A percentile compares a stretch with the other conserved stretches of the same genome.
Conservation (phyloP, 306 rosid species). For the Neltuma alba region DNA sequence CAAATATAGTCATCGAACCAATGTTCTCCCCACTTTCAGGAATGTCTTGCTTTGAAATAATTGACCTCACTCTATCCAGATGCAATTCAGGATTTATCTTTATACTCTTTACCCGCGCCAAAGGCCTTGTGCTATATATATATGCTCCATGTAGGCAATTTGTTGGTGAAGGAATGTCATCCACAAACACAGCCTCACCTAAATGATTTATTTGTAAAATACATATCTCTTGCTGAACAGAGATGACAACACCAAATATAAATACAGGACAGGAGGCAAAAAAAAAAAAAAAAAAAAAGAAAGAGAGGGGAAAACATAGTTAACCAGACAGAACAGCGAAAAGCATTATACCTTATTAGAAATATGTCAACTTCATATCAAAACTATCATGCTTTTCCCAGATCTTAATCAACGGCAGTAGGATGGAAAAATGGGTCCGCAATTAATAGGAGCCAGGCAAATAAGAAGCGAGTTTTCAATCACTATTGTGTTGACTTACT, state of each 20-base stretch:
- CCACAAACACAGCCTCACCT: conserved; percentile 96
- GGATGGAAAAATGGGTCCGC: background rate
- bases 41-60: conserved; percentile 76
- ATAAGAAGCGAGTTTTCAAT: background rate
- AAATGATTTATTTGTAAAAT: conserved; percentile 37
- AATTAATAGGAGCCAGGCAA: background rate
- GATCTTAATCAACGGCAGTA: background rate
- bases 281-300: background rate
- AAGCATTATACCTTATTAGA: background rate
- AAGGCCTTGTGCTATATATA: conserved; percentile 72
- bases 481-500: conserved; percentile 7
- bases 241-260: conserved; percentile 12
- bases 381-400: background rate
- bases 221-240: conserved; percentile 21
- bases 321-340: background rate
- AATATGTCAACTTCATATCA: background rate
- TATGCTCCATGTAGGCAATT: conserved; percentile 82
- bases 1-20: conserved; percentile 68
- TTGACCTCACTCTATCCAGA: conserved; percentile 55
- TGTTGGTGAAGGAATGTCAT: conserved; percentile 87
- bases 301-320: conserved; percentile 8
- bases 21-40: conserved; percentile 71
- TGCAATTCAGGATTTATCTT: conserved; percentile 47
- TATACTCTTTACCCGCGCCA: conserved; percentile 72
- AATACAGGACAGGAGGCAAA: conserved; percentile 16